These are phyloP conservation scores for Aureobasidium uvarum DNA, from an alignment of 2,329 filamentous ascomycete species.

Conservation along the genomic window DNA sequence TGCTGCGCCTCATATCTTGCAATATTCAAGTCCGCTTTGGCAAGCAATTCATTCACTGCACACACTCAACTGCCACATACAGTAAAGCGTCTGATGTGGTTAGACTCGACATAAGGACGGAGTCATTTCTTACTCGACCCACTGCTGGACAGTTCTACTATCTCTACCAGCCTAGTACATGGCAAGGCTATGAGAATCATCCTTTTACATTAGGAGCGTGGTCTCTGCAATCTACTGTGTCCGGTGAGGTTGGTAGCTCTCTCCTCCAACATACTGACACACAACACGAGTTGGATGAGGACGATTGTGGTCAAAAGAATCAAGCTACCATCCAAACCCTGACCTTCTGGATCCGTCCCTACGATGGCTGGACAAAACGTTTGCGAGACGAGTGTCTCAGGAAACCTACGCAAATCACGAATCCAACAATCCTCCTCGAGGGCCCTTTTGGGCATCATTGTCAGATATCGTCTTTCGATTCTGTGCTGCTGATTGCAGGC, in stretches of 20 bases:
- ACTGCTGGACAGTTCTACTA: constrained; percentile 53
- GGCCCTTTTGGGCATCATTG: constrained; percentile 51
- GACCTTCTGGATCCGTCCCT: constrained; percentile 52
- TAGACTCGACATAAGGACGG: constrained; percentile 47
- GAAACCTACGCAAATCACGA: constrained; percentile 33
- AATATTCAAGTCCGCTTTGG: constrained; percentile 40
- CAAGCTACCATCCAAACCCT: constrained; percentile 31
- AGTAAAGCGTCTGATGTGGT: constrained; percentile 48
- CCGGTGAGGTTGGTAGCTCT: background rate
- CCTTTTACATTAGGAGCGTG: constrained; percentile 49
- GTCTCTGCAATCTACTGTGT: background rate
- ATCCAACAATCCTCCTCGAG: constrained; percentile 48
- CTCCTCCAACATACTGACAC: background rate
- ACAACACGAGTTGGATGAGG: background rate
- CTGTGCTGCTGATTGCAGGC: constrained; percentile 47
- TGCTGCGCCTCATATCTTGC: constrained; percentile 47
- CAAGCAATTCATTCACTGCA: constrained; percentile 30
- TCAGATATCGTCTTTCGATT: constrained; percentile 45
- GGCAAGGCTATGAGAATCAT: constrained; percentile 52
- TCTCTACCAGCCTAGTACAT: constrained; percentile 48
- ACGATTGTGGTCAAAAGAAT: background rate
- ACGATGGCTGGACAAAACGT: constrained; percentile 52
- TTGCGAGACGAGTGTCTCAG: constrained; percentile 42
- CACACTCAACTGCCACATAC: constrained; percentile 44
- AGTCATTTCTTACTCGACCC: constrained; percentile 38